A percentile compares a stretch with the other conserved stretches of the same genome.
Evolutionary conservation across 192 early-diverging fungal genomes (phyloP).

Genomic region (Umbelopsis vinacea): DNA sequence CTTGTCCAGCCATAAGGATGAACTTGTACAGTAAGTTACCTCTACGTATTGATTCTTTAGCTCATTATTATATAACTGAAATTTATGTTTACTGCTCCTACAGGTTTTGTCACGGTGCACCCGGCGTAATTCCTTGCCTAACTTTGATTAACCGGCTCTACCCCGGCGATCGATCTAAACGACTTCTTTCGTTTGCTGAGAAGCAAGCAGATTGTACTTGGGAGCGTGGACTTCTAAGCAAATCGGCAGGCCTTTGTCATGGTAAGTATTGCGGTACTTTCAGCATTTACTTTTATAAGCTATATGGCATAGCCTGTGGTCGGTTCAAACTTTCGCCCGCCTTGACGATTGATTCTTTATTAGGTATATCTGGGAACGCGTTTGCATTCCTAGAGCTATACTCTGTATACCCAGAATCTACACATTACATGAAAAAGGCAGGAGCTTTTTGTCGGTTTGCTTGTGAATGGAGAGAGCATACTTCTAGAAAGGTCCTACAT

Average conservation of each 20-base stretch:
- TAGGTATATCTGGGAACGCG: conserved; percentile 6
- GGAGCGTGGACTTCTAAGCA: background rate
- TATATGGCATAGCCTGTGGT: background rate
- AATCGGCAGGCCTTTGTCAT: conserved; percentile 13
- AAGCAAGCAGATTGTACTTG: background rate
- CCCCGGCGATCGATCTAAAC: background rate
- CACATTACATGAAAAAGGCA: background rate
- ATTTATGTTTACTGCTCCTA: background rate
- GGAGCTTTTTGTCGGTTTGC: conserved; percentile 16
- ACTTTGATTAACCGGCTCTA: background rate
- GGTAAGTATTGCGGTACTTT: background rate
- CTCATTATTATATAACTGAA: background rate
- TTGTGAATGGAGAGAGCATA: conserved; percentile 6
- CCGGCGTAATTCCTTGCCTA: conserved; percentile 8
- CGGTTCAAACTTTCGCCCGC: background rate
- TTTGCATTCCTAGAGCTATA: conserved; percentile 10
- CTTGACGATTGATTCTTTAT: background rate
- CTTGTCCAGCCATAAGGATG: background rate
- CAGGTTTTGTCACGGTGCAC: conserved; percentile 14
- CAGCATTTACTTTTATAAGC: background rate
- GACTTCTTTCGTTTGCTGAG: background rate
- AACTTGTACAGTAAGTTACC: conserved; percentile 2
- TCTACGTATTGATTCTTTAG: background rate
- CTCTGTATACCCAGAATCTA: background rate
- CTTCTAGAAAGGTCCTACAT: background rate